Base-by-base conservation (phyloP, 2,329 filamentous ascomycete species). In the Alternaria viburni region DNA sequence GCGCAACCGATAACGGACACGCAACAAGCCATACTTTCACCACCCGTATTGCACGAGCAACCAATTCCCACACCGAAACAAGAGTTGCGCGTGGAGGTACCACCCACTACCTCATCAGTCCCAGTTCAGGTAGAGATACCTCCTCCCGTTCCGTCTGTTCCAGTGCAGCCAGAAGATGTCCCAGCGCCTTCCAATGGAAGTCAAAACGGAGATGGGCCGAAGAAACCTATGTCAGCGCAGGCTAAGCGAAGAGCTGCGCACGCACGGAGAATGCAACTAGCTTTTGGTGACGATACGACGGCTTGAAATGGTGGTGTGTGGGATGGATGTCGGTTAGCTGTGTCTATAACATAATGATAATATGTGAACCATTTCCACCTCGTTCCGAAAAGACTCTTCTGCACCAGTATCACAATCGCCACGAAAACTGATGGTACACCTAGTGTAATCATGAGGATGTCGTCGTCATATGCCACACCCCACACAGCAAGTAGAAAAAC, bases 241-340 rank as follows among this genome's bases (percentile, higher is more conserved):
- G 70, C 69, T 9, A 77, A 71, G 32, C 62, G 76, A 41, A 65
- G 73, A 52, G 64, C 68, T 36, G 72, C 71, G 9, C 74, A 77
- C 54, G 67, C 69, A 23, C 51, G 71, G 36, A 64, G 73, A 21
- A 74, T 78, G 73, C 62, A 72, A 25, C 56, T 70, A 17, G 71
- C 70, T 8, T 74, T 72, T 66, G 72, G 65, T 15, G 45, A 64
- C 7, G 26, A 11, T 41, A 2, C n/a, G 13, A 13, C 32, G 2
- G 6, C 19, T 36, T 57, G 28, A 50, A 6, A 6, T 3, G 3
- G 12, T 15, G 5, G 7, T 17, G 15, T 41, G 36, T 47, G 6
- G 0, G 19, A 23, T 36, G 19, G 28, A 56, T 4, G 10, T 30
- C 2, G 17, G 1, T 3, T 23, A n/a, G 6, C 3, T 25, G 30